phyloP scores from a whole-genome alignment of 225 moss, liverwort and hornwort species.

The Lunularia cruciata region DNA sequence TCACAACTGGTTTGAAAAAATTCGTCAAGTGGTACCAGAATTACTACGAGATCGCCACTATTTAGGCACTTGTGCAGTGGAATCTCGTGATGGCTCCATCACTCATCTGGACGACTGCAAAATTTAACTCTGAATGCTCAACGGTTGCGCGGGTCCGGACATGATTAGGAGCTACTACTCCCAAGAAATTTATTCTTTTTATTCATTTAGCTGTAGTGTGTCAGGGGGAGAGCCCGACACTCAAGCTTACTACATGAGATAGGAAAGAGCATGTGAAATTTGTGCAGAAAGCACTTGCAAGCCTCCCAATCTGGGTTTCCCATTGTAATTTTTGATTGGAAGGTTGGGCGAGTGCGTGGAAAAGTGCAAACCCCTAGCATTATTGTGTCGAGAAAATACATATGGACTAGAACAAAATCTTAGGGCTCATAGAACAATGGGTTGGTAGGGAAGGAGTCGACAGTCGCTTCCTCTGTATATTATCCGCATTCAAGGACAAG shows the following conservation, averaged over 20 bases:
- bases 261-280: conserved; percentile 8
- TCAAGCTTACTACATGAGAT: conserved; percentile 6
- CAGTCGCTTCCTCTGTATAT: conserved; percentile 6
- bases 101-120: background rate
- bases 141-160: no score
- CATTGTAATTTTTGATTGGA: background rate
- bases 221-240: background rate
- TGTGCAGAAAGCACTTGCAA: background rate
- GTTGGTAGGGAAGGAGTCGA: conserved; percentile 1
- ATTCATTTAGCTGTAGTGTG: conserved; percentile 10
- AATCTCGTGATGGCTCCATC: background rate
- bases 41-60: background rate
- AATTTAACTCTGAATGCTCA: background rate
- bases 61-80: background rate
- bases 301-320: background rate
- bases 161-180: background rate
- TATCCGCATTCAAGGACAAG: conserved; percentile 3
- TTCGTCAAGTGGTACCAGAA: conserved; percentile 17
- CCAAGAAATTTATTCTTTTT: conserved; percentile 1
- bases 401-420: background rate
- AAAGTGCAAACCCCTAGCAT: conserved; percentile 11
- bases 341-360: background rate
- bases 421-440: conserved; percentile 9
- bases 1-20: conserved; percentile 15
- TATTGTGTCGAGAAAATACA: background rate